phyloP scores from a whole-genome alignment of 2,329 filamentous ascomycete species.

The Lithohypha guttulata region DNA sequence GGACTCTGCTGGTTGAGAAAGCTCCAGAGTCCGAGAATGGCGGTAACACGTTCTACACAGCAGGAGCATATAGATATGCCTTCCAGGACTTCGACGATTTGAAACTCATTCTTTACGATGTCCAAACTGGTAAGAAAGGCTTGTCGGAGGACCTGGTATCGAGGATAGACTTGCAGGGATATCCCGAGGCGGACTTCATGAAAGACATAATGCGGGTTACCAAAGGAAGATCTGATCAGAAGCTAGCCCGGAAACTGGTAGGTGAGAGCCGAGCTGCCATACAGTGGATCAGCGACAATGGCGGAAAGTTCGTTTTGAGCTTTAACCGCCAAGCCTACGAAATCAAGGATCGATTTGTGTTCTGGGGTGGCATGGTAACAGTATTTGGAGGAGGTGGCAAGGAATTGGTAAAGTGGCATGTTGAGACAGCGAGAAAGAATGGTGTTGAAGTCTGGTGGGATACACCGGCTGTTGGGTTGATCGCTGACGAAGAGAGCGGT shows the following conservation, averaged over 20 bases:
- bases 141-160: constrained; percentile 23
- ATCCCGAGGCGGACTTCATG: constrained; percentile 44
- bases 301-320: constrained; percentile 48
- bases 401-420: constrained; percentile 44
- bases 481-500: constrained; percentile 25
- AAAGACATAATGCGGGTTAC: constrained; percentile 49
- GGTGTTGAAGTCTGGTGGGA: constrained; percentile 39
- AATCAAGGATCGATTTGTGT: constrained; percentile 49
- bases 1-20: constrained; percentile 46
- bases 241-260: constrained; percentile 41
- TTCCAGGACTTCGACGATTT: constrained; percentile 48
- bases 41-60: constrained; percentile 56
- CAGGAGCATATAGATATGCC: constrained; percentile 50
- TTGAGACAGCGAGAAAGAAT: constrained; percentile 31
- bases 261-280: constrained; percentile 41
- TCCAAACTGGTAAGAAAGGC: constrained; percentile 30
- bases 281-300: constrained; percentile 46
- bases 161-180: constrained; percentile 49
- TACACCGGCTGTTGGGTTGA: constrained; percentile 35
- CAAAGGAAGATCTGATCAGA: constrained; percentile 41
- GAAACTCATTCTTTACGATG: constrained; percentile 52
- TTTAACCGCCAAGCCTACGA: constrained; percentile 58
- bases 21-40: constrained; percentile 49
- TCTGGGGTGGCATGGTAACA: constrained; percentile 56
- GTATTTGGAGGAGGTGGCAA: constrained; percentile 51